Conservation (phyloP, 2,329 filamentous ascomycete species). For the Trichoderma atroviride region DNA sequence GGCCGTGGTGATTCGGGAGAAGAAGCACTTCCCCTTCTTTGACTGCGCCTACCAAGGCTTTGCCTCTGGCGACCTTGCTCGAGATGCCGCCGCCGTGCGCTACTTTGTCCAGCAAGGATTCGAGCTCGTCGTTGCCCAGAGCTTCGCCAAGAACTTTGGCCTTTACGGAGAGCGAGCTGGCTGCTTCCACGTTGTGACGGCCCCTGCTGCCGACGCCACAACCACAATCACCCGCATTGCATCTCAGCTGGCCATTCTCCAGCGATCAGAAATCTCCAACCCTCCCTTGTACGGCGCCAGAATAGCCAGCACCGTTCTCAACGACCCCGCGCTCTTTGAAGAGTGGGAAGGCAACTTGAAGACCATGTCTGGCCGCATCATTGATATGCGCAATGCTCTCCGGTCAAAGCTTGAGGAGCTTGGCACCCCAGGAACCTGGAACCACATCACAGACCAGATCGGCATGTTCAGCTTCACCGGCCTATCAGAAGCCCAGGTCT, state of each 20-base stretch:
- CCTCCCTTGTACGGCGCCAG: constrained; percentile 92
- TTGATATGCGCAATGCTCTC: constrained; percentile 81
- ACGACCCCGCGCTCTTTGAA: constrained; percentile 77
- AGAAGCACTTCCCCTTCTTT: constrained; percentile 95
- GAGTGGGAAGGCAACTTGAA: constrained; percentile 92
- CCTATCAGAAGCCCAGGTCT: constrained; percentile 71
- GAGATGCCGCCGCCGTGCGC: constrained; percentile 88
- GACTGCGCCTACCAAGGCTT: constrained; percentile 98
- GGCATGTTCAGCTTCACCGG: constrained; percentile 99
- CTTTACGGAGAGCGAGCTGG: constrained; percentile 96
- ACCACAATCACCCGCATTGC: constrained; percentile 67
- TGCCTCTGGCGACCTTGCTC: constrained; percentile 82
- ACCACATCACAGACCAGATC: constrained; percentile 97
- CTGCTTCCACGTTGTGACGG: constrained; percentile 90
- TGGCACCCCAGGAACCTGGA: constrained; percentile 87
- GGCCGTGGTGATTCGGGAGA: constrained; percentile 72
- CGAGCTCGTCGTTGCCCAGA: constrained; percentile 85
- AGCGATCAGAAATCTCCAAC: constrained; percentile 97
- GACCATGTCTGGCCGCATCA: constrained; percentile 95
- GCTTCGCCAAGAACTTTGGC: constrained; percentile 97
- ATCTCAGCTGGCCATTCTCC: constrained; percentile 88
- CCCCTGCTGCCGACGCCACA: constrained; percentile 67
- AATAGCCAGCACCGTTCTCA: constrained; percentile 82
- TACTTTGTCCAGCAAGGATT: constrained; percentile 94
- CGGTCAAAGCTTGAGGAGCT: constrained; percentile 80